Evolutionary conservation across 2,329 filamentous ascomycete genomes (phyloP).

Genomic region (Ophiocordyceps camponoti-leonardi): DNA sequence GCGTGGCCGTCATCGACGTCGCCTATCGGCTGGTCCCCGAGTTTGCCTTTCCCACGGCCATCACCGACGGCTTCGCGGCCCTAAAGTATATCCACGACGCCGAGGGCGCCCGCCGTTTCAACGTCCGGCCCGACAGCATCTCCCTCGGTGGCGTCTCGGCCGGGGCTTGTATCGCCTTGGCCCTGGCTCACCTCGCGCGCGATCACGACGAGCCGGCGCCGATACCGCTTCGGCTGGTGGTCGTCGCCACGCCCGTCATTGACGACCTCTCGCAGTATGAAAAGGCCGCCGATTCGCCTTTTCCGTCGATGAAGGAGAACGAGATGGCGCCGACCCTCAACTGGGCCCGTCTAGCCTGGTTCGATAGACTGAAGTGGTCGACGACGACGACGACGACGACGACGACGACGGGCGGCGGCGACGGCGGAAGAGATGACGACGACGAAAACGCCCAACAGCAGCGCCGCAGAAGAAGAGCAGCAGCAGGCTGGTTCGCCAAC

Average conservation of each 20-base stretch:
- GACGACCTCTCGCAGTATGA: conserved; percentile 20
- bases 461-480: too few relatives aligned
- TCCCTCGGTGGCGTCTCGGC: conserved; percentile 28
- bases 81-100: conserved; percentile 19
- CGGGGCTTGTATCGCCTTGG: conserved; percentile 22
- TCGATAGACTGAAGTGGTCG: conserved; percentile 17
- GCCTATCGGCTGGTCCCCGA: conserved; percentile 35
- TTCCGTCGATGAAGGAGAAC: conserved; percentile 21
- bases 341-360: conserved; percentile 24
- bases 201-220: conserved; percentile 11
- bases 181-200: conserved; percentile 21
- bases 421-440: too few relatives aligned
- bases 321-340: conserved; percentile 24
- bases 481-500: conserved; percentile 12
- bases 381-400: too few relatives aligned
- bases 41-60: conserved; percentile 26
- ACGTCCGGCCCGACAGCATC: conserved; percentile 17
- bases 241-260: conserved; percentile 21
- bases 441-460: too few relatives aligned
- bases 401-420: too few relatives aligned
- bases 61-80: conserved; percentile 30
- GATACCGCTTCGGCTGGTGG: conserved; percentile 19
- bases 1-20: conserved; percentile 29
- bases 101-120: conserved; percentile 17
- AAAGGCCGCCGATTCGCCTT: conserved; percentile 18